Evolutionary conservation across 495 filamentous ascomycete genomes (phyloP).

Genomic region (Hypoxylon crocopeplum): DNA sequence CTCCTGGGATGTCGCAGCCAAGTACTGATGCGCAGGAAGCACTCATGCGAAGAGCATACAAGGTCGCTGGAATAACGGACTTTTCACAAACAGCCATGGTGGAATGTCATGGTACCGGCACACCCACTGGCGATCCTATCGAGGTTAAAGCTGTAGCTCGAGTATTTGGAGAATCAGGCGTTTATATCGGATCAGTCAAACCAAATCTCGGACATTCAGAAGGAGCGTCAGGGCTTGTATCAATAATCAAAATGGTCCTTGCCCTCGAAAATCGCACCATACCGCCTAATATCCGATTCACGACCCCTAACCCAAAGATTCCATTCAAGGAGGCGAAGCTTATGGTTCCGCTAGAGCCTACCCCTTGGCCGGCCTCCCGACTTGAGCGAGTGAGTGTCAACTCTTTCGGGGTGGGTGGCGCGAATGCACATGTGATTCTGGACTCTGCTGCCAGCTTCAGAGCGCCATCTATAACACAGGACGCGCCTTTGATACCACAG

Average conservation of each 20-base stretch:
- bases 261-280: conserved; percentile 54
- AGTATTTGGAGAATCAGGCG: conserved; percentile 39
- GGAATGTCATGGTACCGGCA: conserved; percentile 47
- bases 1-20: conserved; percentile 53
- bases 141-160: conserved; percentile 44
- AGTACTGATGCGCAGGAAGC: conserved; percentile 53
- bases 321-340: conserved; percentile 32
- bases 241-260: conserved; percentile 55
- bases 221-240: conserved; percentile 53
- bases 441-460: conserved; percentile 26
- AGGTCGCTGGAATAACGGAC: conserved; percentile 48
- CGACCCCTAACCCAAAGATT: conserved; percentile 34
- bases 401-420: conserved; percentile 60
- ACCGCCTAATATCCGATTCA: conserved; percentile 44
- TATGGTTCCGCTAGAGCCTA: conserved; percentile 31
- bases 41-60: conserved; percentile 53
- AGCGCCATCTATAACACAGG: neutral
- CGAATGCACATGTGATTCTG: conserved; percentile 50
- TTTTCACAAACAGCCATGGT: conserved; percentile 47
- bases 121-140: conserved; percentile 46
- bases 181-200: conserved; percentile 61
- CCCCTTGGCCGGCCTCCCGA: conserved; percentile 30
- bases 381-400: conserved; percentile 52
- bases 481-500: conserved; percentile 5
- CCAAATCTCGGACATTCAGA: conserved; percentile 60